Base-by-base conservation (phyloP, 164 flowering plant genomes). In the Vitis riparia region DNA sequence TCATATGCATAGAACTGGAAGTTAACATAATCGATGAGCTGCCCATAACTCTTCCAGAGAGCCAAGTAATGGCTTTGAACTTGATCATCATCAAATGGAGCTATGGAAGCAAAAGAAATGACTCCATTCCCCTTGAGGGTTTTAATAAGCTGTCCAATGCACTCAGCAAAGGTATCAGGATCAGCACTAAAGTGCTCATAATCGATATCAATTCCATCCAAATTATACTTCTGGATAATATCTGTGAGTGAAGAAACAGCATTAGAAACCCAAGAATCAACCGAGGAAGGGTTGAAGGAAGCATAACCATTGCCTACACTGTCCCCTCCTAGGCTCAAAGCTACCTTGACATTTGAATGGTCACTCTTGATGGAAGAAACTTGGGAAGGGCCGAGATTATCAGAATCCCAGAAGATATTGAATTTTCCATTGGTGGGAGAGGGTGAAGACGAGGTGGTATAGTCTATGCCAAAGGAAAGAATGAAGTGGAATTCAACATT, bases 381-480 rank as follows among this genome's bases (percentile, higher is more conserved):
- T 9, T 75, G 63, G 4, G 81, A 71, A 3, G 90, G 90, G 61
- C 65, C 44, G n/a, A 87, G 84, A 51, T 81, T 81, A 5, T 67
- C 68, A 3, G 76, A 49, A 68, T 87, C 87, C 88, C 93, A 89
- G 59, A 82, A 89, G 48, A 84, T 23, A 52, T 80, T 80, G 81
- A 89, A 87, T 12, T 74, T 71, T 3, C 93, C 93, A 15, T 88
- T 81, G 9, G 90, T 88, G 11, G 90, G 83, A 1, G 83, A 74
- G 0, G 91, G 76, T 13, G 83, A 69, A 2, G 73, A 56, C 0
- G 80, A 71, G 52, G 79, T 66, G 7, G 84, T 76, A 78, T 86
- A 90, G 59, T 90, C 92, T 10, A 88, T 87, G 62, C 83, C 89
- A 37, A 88, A 88, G 9, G 94, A 60, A 9, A 88, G 92, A 49